A percentile compares a stretch with the other conserved stretches of the same genome.
phyloP scores from a whole-genome alignment of 257 asterid genomes.

The Primulina eburnea region DNA sequence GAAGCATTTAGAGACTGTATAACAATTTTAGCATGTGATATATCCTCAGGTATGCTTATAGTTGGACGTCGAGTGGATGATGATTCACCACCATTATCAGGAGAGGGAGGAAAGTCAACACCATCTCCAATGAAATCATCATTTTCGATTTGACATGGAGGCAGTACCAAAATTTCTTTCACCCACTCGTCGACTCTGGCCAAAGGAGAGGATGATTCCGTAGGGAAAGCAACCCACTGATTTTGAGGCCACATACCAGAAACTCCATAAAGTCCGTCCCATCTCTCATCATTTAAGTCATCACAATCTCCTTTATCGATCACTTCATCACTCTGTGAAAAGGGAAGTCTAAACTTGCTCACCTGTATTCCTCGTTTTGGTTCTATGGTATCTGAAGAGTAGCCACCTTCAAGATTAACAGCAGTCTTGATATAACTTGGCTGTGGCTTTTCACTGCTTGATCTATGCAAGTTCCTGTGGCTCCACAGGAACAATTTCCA shows the following conservation, averaged over 20 bases:
- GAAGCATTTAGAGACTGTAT: slow-evolving; percentile 63
- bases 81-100: slow-evolving; percentile 29
- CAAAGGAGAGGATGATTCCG: slow-evolving; percentile 42
- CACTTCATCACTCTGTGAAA: slow-evolving; percentile 32
- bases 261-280: slow-evolving; percentile 49
- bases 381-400: slow-evolving; percentile 72
- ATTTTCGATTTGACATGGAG: slow-evolving; percentile 35
- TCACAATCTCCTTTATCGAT: slow-evolving; percentile 27
- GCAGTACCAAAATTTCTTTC: slow-evolving; percentile 43
- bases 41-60: slow-evolving; percentile 46
- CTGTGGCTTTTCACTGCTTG: slow-evolving; percentile 26
- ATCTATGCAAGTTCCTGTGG: slow-evolving; percentile 54
- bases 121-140: slow-evolving; percentile 34
- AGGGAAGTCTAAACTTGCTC: slow-evolving; percentile 37
- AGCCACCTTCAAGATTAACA: slow-evolving; percentile 60
- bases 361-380: slow-evolving; percentile 34
- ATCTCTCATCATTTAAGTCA: slow-evolving; percentile 28
- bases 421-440: slow-evolving; percentile 30
- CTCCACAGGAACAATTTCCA: slow-evolving; percentile 83
- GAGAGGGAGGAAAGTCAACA: slow-evolving; percentile 35
- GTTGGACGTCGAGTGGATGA: slow-evolving; percentile 23
- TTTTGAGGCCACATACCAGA: slow-evolving; percentile 77
- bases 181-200: slow-evolving; percentile 65
- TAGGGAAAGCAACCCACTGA: slow-evolving; percentile 78
- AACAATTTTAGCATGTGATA: slow-evolving; percentile 60